Evolutionary conservation across 768 basidiomycete species (phyloP).

Genomic region (Russula dissimulans): DNA sequence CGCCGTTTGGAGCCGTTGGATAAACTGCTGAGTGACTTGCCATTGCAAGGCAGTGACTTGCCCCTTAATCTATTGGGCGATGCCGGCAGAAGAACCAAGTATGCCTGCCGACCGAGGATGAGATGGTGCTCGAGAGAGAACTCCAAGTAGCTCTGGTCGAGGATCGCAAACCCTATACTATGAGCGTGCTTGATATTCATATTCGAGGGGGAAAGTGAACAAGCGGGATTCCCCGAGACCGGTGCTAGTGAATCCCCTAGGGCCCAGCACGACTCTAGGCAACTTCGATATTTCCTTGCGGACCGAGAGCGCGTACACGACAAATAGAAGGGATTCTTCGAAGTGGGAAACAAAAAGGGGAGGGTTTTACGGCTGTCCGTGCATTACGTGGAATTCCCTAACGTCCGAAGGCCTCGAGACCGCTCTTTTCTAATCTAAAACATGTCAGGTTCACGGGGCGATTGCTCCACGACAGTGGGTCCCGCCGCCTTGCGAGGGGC

Average conservation of each 20-base stretch:
- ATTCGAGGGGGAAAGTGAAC: not conserved
- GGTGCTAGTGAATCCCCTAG: not conserved
- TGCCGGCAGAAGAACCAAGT: too few species aligned
- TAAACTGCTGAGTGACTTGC: not conserved
- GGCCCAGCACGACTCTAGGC: not conserved
- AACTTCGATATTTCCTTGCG: slow-evolving; percentile 4
- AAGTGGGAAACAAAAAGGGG: not conserved
- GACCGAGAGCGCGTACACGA: not conserved
- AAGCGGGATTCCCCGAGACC: not conserved
- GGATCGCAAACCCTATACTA: not conserved
- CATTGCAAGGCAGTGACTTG: not conserved
- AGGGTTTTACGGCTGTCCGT: too few species aligned
- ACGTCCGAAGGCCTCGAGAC: not conserved
- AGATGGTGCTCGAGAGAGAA: not conserved
- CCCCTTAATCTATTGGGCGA: not conserved
- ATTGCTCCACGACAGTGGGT: not conserved
- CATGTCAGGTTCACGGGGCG: not conserved
- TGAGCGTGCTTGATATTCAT: not conserved
- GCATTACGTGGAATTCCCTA: slow-evolving; percentile 7
- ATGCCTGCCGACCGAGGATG: not conserved
- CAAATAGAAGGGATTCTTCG: not conserved
- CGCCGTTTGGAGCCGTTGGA: not conserved
- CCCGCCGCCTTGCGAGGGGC: not conserved
- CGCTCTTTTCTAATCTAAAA: not conserved
- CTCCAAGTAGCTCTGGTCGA: not conserved